These are phyloP conservation scores for Chlorencoelia australis DNA, from an alignment of 2,329 filamentous ascomycete genomes.

Conservation along the genomic window DNA sequence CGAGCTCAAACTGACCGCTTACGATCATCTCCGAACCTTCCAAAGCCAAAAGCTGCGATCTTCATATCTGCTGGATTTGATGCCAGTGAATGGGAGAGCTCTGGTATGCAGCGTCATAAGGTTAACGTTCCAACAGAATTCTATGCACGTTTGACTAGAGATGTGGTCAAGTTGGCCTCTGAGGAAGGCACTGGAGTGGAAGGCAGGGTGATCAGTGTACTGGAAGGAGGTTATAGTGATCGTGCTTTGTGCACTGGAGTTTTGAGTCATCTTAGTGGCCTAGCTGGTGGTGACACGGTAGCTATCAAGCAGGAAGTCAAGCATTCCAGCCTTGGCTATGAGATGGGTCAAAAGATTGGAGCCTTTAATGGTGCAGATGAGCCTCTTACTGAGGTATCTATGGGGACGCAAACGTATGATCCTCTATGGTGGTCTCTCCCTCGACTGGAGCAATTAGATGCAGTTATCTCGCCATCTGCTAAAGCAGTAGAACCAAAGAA, in stretches of 20 bases:
- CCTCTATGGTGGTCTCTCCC: slow-evolving; percentile 59
- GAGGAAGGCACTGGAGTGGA: slow-evolving; percentile 70
- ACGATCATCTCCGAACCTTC: slow-evolving; percentile 42
- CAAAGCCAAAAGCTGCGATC: slow-evolving; percentile 70
- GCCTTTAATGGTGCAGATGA: slow-evolving; percentile 26
- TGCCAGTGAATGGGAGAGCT: slow-evolving; percentile 87
- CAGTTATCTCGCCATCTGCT: slow-evolving; percentile 40
- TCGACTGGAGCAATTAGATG: slow-evolving; percentile 61
- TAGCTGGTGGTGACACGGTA: slow-evolving; percentile 48
- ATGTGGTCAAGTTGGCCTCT: slow-evolving; percentile 71
- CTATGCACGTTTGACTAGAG: slow-evolving; percentile 81
- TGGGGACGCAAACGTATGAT: slow-evolving; percentile 43
- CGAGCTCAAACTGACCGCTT: slow-evolving; percentile 59
- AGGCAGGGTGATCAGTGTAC: slow-evolving; percentile 80
- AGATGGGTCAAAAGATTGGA: slow-evolving; percentile 46
- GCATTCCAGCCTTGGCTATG: slow-evolving; percentile 40
- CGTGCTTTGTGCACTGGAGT: slow-evolving; percentile 81
- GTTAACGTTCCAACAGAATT: slow-evolving; percentile 96
- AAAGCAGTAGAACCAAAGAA: slow-evolving; percentile 42
- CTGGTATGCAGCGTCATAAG: slow-evolving; percentile 89
- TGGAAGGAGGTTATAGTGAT: slow-evolving; percentile 95
- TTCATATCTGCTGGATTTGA: slow-evolving; percentile 96
- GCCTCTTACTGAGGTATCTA: slow-evolving; percentile 4
- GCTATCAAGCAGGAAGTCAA: slow-evolving; percentile 29
- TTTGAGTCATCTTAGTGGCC: slow-evolving; percentile 78